Conservation (phyloP, 2,329 filamentous ascomycete species). For the Albifimbria verrucaria region DNA sequence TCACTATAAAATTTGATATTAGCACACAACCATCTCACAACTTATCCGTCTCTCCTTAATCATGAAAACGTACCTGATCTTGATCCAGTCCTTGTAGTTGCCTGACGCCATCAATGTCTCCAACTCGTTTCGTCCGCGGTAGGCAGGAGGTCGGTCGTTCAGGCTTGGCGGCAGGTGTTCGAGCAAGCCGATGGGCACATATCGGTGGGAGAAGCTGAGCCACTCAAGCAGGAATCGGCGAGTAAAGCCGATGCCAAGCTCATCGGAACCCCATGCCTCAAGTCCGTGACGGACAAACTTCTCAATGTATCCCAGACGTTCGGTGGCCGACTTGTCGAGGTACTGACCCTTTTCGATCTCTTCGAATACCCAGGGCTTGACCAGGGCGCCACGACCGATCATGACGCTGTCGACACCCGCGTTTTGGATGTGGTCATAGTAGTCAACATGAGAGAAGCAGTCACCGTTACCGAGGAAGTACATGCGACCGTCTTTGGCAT, state of each 20-base stretch:
- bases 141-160: constrained; percentile 85
- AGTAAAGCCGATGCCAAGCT: constrained; percentile 87
- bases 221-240: constrained; percentile 92
- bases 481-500: constrained; percentile 62
- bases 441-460: constrained; percentile 89
- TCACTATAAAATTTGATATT: constrained; percentile 58
- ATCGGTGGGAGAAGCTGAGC: constrained; percentile 89
- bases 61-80: constrained; percentile 72
- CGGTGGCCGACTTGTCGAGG: constrained; percentile 86
- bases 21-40: neutral
- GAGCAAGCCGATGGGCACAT: constrained; percentile 84
- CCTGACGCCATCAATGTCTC: constrained; percentile 89
- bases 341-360: constrained; percentile 92
- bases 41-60: neutral
- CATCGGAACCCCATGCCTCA: constrained; percentile 93
- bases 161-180: constrained; percentile 85
- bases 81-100: constrained; percentile 98
- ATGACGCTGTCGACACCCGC: constrained; percentile 89
- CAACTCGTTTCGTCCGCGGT: constrained; percentile 79
- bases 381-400: constrained; percentile 91
- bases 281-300: constrained; percentile 88
- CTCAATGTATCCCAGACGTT: constrained; percentile 82
- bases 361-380: constrained; percentile 98
- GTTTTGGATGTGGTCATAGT: constrained; percentile 72
- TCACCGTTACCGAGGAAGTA: constrained; percentile 97